These are phyloP conservation scores for Aspergillus egyptiacus DNA, from an alignment of 495 filamentous ascomycete species.

Conservation along the genomic window DNA sequence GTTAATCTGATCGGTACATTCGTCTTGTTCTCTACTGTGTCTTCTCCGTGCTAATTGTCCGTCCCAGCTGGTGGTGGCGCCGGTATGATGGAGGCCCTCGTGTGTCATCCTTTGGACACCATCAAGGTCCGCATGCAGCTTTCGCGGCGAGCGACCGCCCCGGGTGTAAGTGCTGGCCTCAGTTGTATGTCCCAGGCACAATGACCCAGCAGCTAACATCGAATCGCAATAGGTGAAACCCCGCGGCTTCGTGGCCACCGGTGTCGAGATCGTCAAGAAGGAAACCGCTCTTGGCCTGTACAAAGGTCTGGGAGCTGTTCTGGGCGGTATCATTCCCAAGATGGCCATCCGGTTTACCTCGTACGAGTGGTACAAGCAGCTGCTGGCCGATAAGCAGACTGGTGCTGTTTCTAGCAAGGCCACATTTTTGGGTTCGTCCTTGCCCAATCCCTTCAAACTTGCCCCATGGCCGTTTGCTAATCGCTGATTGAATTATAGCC, in stretches of 20 bases:
- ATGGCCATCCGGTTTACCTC: conserved; percentile 99
- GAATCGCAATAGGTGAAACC: conserved; percentile 51
- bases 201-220: conserved; percentile 19
- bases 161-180: conserved; percentile 59
- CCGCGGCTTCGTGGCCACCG: conserved; percentile 83
- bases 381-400: conserved; percentile 65
- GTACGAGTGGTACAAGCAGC: conserved; percentile 89
- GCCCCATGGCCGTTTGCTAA: too few species aligned
- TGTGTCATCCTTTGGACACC: conserved; percentile 93
- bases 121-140: conserved; percentile 99
- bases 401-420: conserved; percentile 62
- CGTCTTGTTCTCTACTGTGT: neutral
- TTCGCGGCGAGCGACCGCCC: conserved; percentile 73
- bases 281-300: conserved; percentile 92
- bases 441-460: too few species aligned
- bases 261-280: conserved; percentile 75
- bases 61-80: conserved; percentile 85
- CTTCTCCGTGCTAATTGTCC: conserved; percentile 13
- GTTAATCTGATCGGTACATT: conserved; percentile 85
- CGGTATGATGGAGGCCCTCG: conserved; percentile 98
- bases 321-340: conserved; percentile 97
- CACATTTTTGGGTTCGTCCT: conserved; percentile 69
- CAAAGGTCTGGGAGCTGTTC: conserved; percentile 91
- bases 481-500: conserved; percentile 40
- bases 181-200: neutral